Percentiles rank a stretch among this genome's conserved stretches.
These are phyloP conservation scores for Flaveria sonorensis DNA, from an alignment of 129 eudicot genomes.

Conservation along the genomic window DNA sequence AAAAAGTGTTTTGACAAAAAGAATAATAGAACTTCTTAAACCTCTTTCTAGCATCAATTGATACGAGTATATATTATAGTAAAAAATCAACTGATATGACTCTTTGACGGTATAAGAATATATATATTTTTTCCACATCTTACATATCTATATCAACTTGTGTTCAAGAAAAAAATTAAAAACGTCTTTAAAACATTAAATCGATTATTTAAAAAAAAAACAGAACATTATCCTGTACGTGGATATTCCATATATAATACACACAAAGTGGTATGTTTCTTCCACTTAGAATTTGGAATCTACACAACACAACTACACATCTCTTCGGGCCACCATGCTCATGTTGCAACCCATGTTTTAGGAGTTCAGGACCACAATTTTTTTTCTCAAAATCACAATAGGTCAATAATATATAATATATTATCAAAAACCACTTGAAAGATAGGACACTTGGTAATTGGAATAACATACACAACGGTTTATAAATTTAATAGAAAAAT, in stretches of 20 bases:
- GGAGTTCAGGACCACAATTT: not conserved
- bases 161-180: no score
- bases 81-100: no score
- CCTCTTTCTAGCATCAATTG: no score
- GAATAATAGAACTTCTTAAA: no score
- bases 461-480: not conserved
- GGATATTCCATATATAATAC: not conserved
- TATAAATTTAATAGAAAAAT: not conserved
- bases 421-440: not conserved
- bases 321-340: conserved; percentile 10
- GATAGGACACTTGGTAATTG: not conserved
- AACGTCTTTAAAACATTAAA: no score
- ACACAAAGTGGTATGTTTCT: not conserved
- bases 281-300: not conserved
- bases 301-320: not conserved
- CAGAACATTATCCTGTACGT: no score
- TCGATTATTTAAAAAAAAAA: no score
- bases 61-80: no score
- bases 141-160: no score
- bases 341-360: conserved; percentile 1
- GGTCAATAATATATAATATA: not conserved
- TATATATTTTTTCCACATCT: no score
- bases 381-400: not conserved
- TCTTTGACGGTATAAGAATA: no score
- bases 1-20: no score